These are phyloP conservation scores for Apiospora kogelbergensis DNA, from an alignment of 2,329 filamentous ascomycete species.

Conservation along the genomic window DNA sequence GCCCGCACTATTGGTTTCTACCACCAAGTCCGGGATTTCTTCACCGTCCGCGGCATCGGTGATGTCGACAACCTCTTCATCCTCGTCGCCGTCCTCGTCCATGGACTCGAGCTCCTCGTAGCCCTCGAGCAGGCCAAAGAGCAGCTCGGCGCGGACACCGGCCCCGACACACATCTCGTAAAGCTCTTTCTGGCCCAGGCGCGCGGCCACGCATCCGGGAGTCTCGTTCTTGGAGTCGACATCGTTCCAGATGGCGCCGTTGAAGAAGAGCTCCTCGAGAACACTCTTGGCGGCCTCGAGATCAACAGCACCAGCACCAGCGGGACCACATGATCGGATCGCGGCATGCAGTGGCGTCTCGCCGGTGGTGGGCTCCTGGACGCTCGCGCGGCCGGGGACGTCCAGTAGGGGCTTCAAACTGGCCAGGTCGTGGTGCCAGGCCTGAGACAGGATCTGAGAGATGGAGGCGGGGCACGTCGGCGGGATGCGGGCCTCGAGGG, in stretches of 20 bases:
- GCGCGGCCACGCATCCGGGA: slow-evolving; percentile 79
- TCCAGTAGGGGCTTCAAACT: slow-evolving; percentile 70
- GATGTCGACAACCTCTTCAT: slow-evolving; percentile 34
- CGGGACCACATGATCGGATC: slow-evolving; percentile 68
- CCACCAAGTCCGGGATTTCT: slow-evolving; percentile 29
- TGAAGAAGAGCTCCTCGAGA: slow-evolving; percentile 75
- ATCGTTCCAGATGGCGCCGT: slow-evolving; percentile 97
- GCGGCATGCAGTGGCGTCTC: slow-evolving; percentile 88
- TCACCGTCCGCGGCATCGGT: slow-evolving; percentile 32
- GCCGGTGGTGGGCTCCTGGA: slow-evolving; percentile 81
- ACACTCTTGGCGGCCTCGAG: slow-evolving; percentile 64
- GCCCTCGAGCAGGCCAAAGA: slow-evolving; percentile 78
- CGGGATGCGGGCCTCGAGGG: slow-evolving; percentile 53
- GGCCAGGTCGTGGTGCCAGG: slow-evolving; percentile 61
- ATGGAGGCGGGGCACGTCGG: slow-evolving; percentile 50
- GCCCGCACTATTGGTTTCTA: neutral
- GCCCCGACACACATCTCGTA: slow-evolving; percentile 87
- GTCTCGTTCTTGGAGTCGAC: slow-evolving; percentile 85
- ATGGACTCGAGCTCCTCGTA: slow-evolving; percentile 72
- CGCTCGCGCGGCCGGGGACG: slow-evolving; percentile 64
- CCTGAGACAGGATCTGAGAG: slow-evolving; percentile 52
- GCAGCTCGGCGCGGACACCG: slow-evolving; percentile 84
- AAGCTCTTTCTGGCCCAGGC: slow-evolving; percentile 66
- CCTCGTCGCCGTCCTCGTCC: slow-evolving; percentile 44
- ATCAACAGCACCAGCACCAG: slow-evolving; percentile 38